These are phyloP conservation scores for Medicago arabica DNA, from an alignment of 306 rosid species.

Conservation along the genomic window DNA sequence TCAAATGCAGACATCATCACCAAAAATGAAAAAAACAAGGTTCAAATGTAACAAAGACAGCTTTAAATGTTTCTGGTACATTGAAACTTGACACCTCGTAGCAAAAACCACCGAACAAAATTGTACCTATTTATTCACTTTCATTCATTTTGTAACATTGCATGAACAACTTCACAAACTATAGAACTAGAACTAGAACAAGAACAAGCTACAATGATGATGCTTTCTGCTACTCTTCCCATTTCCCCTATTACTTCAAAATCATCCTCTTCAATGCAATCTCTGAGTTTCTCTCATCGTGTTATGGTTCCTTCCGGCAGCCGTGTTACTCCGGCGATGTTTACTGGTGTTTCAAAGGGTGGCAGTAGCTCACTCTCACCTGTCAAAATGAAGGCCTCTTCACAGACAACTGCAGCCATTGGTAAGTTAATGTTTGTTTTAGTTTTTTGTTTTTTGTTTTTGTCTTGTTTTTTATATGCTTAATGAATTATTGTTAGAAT, in stretches of 20 bases:
- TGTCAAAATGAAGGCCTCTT: slow-evolving; percentile 46
- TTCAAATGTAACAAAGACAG: no score
- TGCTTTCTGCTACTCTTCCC: slow-evolving; percentile 40
- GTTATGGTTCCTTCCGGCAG: slow-evolving; percentile 18
- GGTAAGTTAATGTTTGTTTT: slow-evolving; percentile 42
- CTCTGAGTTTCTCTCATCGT: slow-evolving; percentile 40
- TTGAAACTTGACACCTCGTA: neutral
- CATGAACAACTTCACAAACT: neutral
- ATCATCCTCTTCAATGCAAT: slow-evolving; percentile 31
- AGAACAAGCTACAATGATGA: neutral
- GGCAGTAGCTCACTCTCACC: slow-evolving; percentile 35
- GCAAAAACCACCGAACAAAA: neutral
- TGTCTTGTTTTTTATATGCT: neutral
- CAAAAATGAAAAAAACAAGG: neutral
- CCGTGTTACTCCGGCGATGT: slow-evolving; percentile 38
- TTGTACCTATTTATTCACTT: neutral
- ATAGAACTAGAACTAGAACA: no score
- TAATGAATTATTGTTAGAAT: neutral
- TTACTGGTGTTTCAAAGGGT: slow-evolving; percentile 37
- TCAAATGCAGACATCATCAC: neutral
- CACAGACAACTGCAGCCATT: slow-evolving; percentile 29
- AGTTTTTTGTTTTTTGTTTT: neutral
- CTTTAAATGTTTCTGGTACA: neutral
- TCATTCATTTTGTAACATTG: neutral
- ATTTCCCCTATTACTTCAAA: slow-evolving; percentile 9